Conservation (phyloP, 352 stramenopile species). For the Achlya hypogyna region DNA sequence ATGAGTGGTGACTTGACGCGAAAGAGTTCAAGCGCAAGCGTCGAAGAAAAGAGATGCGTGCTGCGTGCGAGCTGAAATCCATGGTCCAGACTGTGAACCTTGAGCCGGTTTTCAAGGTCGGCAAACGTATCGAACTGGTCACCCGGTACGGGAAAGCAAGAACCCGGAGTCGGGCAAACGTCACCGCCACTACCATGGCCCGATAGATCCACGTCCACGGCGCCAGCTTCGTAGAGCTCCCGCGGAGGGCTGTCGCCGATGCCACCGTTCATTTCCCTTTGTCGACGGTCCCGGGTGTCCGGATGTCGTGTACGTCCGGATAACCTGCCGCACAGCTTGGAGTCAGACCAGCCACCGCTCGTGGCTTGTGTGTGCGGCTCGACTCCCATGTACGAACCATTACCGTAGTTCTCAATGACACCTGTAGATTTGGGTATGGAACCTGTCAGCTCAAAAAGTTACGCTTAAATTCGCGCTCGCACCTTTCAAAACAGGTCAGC, state of each 20-base stretch:
- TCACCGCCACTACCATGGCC: not conserved
- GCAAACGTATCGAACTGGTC: slow-evolving; percentile 12
- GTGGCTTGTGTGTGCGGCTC: too few species aligned
- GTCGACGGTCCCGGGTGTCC: not conserved
- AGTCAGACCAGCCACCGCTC: too few species aligned
- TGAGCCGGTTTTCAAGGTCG: not conserved
- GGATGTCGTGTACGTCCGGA: slow-evolving; percentile 1
- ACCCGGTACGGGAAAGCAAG: not conserved
- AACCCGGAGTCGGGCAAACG: not conserved
- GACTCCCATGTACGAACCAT: too few species aligned
- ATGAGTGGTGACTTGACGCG: not conserved
- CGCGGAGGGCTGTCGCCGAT: not conserved
- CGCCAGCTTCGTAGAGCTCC: not conserved
- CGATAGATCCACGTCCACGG: not conserved
- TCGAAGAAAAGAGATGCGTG: slow-evolving; percentile 1
- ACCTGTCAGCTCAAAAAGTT: too few species aligned
- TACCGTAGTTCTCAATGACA: too few species aligned
- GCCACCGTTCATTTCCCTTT: slow-evolving; percentile 8
- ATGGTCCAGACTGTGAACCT: slow-evolving; percentile 1
- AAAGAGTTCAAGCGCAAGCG: not conserved
- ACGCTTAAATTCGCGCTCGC: too few species aligned
- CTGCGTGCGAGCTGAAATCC: not conserved
- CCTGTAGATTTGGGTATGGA: too few species aligned
- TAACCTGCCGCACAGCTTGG: too few species aligned
- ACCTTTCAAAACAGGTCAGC: too few species aligned